These are phyloP conservation scores for Neopestalotiopsis rosae DNA, from an alignment of 2,329 filamentous ascomycete species.

Conservation along the genomic window DNA sequence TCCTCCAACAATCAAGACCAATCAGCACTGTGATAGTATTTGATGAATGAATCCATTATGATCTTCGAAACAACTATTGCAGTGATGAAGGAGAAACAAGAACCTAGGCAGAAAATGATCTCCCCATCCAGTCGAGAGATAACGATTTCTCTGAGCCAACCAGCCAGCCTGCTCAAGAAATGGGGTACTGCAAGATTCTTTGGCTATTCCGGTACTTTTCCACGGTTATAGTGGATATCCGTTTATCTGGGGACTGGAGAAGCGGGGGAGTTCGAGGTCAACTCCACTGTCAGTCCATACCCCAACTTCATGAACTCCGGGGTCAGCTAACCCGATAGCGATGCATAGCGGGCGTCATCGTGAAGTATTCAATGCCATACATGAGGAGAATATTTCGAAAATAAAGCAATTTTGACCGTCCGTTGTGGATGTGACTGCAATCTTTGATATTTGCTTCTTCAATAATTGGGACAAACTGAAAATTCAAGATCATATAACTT, in stretches of 20 bases:
- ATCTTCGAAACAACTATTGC: too few relatives aligned
- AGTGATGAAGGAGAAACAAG: too few relatives aligned
- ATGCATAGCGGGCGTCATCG: not conserved
- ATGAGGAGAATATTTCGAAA: too few relatives aligned
- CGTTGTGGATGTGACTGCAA: too few relatives aligned
- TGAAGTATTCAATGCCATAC: not conserved
- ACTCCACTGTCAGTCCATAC: not conserved
- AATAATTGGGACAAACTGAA: too few relatives aligned
- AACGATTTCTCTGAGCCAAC: not conserved
- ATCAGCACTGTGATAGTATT: too few relatives aligned
- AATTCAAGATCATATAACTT: too few relatives aligned
- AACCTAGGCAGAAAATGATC: too few relatives aligned
- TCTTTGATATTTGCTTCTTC: too few relatives aligned
- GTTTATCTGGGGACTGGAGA: not conserved
- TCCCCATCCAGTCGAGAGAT: not conserved
- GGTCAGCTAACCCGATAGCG: conserved; percentile 9
- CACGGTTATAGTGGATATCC: not conserved
- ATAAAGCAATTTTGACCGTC: too few relatives aligned
- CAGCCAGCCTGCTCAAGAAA: not conserved
- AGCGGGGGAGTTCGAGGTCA: conserved; percentile 6
- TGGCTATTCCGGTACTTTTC: not conserved
- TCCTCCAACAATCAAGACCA: too few relatives aligned
- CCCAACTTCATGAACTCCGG: conserved; percentile 4
- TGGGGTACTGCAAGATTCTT: not conserved
- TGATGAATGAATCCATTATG: too few relatives aligned